These are phyloP conservation scores for Daldinia bambusicola DNA, from an alignment of 495 filamentous ascomycete species.

Conservation along the genomic window DNA sequence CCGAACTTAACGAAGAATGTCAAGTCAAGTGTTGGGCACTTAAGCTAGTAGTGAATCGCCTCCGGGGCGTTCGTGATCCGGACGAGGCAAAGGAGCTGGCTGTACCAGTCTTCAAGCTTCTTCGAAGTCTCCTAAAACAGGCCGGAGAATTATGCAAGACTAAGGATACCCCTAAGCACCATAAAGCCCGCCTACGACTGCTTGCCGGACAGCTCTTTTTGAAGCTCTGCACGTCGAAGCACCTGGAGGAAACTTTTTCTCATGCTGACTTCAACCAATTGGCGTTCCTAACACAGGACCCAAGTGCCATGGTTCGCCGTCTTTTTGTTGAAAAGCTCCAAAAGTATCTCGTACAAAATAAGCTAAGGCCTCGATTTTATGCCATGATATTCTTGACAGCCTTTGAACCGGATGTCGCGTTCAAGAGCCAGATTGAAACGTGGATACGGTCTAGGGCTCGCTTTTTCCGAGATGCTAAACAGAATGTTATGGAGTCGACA, in stretches of 20 bases:
- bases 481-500: conserved; percentile 80
- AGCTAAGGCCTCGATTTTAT: conserved; percentile 82
- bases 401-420: conserved; percentile 77
- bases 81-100: conserved; percentile 73
- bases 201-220: conserved; percentile 82
- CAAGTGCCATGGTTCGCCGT: conserved; percentile 73
- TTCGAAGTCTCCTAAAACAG: conserved; percentile 76
- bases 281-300: conserved; percentile 81
- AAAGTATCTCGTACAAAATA: conserved; percentile 78
- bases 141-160: conserved; percentile 82
- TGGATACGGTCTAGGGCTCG: conserved; percentile 86
- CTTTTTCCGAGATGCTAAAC: conserved; percentile 61
- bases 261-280: conserved; percentile 81
- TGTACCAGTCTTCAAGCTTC: conserved; percentile 75
- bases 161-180: conserved; percentile 74
- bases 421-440: conserved; percentile 78
- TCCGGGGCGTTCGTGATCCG: conserved; percentile 71
- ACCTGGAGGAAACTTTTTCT: conserved; percentile 79
- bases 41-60: conserved; percentile 85
- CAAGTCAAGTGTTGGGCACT: conserved; percentile 89
- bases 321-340: conserved; percentile 85
- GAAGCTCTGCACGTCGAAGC: conserved; percentile 79
- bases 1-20: conserved; percentile 78
- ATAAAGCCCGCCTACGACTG: conserved; percentile 81
- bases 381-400: conserved; percentile 88